Conservation (phyloP, 306 rosid genomes). For the Carpinus viminea region DNA sequence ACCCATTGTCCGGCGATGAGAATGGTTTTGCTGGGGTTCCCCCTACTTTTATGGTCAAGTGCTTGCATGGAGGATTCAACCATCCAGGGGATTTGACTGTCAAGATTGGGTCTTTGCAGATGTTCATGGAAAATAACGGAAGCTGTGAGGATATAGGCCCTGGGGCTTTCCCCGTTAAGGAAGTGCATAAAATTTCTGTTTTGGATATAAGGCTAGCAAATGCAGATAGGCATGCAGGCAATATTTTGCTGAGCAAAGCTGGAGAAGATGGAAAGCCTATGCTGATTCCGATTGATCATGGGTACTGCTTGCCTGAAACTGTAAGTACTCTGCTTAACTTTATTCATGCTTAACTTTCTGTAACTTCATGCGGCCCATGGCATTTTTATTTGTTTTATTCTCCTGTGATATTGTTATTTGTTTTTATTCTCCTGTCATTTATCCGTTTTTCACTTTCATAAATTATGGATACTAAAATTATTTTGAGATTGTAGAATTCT, state of each 20-base stretch:
- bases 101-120: slow-evolving; percentile 95
- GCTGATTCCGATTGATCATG: slow-evolving; percentile 94
- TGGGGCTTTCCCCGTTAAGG: slow-evolving; percentile 71
- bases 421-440: not conserved
- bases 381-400: slow-evolving; percentile 4
- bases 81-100: slow-evolving; percentile 57
- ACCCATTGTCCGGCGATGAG: slow-evolving; percentile 48
- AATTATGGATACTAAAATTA: not conserved
- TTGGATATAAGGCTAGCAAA: slow-evolving; percentile 87
- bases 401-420: not conserved
- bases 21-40: slow-evolving; percentile 93
- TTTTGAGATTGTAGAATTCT: not conserved
- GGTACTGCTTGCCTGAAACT: slow-evolving; percentile 91
- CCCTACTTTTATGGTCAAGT: slow-evolving; percentile 72
- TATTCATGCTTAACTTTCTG: slow-evolving; percentile 12
- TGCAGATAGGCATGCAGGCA: slow-evolving; percentile 94
- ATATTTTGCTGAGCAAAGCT: slow-evolving; percentile 64
- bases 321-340: slow-evolving; percentile 46
- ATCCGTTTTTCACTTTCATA: not conserved
- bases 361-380: slow-evolving; percentile 11
- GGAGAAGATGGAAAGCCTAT: slow-evolving; percentile 50
- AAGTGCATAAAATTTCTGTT: slow-evolving; percentile 84
- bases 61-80: slow-evolving; percentile 66
- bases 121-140: slow-evolving; percentile 78
- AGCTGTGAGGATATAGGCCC: slow-evolving; percentile 97